phyloP scores from a whole-genome alignment of 345 rosid species.

The Cardamine resedifolia region DNA sequence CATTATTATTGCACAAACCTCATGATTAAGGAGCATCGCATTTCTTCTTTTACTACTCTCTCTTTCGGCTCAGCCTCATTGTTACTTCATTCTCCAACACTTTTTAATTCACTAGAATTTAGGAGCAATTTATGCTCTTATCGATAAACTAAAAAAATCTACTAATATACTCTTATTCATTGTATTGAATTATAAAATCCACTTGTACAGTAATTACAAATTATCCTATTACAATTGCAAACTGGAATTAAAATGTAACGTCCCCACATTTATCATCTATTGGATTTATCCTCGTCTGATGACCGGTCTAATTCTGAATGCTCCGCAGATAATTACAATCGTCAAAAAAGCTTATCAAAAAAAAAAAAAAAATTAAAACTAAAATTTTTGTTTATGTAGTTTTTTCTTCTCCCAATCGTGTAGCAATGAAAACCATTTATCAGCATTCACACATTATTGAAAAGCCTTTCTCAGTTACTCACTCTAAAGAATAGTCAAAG shows the following conservation, averaged over 20 bases:
- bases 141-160: background rate
- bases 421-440: background rate
- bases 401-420: background rate
- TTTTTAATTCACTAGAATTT: constrained; percentile 4
- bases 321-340: background rate
- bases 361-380: too few relatives aligned
- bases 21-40: constrained; percentile 38
- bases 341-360: background rate
- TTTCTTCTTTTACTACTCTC: constrained; percentile 23
- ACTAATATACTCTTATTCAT: too few relatives aligned
- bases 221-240: background rate
- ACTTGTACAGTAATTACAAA: background rate
- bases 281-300: background rate
- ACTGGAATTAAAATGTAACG: background rate
- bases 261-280: background rate
- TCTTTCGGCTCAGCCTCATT: constrained; percentile 18
- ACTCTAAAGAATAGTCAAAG: background rate
- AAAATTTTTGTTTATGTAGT: background rate
- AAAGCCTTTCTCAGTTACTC: background rate
- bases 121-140: background rate
- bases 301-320: background rate
- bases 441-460: background rate
- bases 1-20: constrained; percentile 34
- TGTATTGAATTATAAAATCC: background rate
- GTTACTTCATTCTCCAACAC: constrained; percentile 30